Percentiles rank a stretch among this genome's conserved stretches.
phyloP scores from a whole-genome alignment of 768 basidiomycete genomes.

The Termitomyces eurrhizus region DNA sequence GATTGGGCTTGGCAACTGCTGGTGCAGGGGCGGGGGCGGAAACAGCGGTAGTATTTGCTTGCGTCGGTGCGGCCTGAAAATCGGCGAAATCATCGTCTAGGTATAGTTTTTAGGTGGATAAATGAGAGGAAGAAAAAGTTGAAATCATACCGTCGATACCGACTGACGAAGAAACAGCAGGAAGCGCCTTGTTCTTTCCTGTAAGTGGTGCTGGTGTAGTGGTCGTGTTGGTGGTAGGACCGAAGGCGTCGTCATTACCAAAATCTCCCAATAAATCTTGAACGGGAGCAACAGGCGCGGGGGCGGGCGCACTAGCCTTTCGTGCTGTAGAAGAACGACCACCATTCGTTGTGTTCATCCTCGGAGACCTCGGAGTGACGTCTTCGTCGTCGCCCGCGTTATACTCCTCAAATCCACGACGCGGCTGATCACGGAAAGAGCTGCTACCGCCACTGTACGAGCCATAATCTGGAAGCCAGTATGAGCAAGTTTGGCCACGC shows the following conservation, averaged over 20 bases:
- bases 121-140: not conserved
- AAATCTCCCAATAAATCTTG: constrained; percentile 80
- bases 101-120: not conserved
- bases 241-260: constrained; percentile 61
- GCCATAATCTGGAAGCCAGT: constrained; percentile 7
- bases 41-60: constrained; percentile 31
- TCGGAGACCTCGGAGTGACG: constrained; percentile 29
- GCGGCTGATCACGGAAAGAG: constrained; percentile 55
- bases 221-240: constrained; percentile 28
- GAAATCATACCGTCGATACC: constrained; percentile 38
- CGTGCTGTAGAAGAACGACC: constrained; percentile 26
- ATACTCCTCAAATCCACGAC: constrained; percentile 85
- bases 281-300: constrained; percentile 27
- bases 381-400: constrained; percentile 92
- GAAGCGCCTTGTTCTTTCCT: constrained; percentile 51
- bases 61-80: constrained; percentile 71
- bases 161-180: constrained; percentile 36
- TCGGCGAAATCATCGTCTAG: constrained; percentile 83
- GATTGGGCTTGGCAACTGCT: constrained; percentile 28
- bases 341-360: constrained; percentile 19
- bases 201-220: constrained; percentile 27
- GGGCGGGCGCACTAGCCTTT: constrained; percentile 33
- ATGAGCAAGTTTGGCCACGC: not conserved
- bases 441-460: constrained; percentile 30
- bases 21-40: constrained; percentile 26